These are phyloP conservation scores for Jatropha curcas DNA, from an alignment of 345 rosid species.

Conservation along the genomic window DNA sequence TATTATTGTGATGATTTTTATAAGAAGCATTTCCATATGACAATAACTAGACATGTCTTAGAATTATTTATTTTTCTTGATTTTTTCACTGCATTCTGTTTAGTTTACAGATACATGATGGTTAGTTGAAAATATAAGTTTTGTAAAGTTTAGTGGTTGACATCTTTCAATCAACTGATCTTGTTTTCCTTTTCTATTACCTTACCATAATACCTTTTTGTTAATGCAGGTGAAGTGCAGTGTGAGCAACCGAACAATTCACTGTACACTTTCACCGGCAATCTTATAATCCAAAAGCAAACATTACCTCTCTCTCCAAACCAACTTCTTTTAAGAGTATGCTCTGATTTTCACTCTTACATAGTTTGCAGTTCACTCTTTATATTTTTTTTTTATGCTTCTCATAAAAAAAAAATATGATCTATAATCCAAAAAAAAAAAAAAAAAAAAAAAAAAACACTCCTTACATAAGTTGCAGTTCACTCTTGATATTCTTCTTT, in stretches of 20 bases:
- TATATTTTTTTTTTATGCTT: conserved; percentile 11
- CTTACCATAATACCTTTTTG: conserved; percentile 21
- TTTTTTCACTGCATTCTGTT: no score
- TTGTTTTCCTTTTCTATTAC: not conserved
- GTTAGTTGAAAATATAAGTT: not conserved
- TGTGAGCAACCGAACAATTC: conserved; percentile 99
- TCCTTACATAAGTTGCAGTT: no score
- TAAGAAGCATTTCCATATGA: no score
- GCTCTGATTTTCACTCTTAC: conserved; percentile 27
- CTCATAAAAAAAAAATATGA: not conserved
- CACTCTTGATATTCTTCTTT: no score
- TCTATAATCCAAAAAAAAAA: not conserved
- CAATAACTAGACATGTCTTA: not conserved
- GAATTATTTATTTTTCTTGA: no score
- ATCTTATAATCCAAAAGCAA: conserved; percentile 85
- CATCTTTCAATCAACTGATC: not conserved
- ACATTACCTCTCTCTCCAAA: conserved; percentile 90
- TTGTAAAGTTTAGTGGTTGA: not conserved
- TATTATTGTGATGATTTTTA: no score
- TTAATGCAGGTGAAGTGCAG: conserved; percentile 89
- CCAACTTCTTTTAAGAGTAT: conserved; percentile 89
- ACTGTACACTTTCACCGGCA: conserved; percentile 95
- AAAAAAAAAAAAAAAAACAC: not conserved
- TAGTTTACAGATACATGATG: not conserved
- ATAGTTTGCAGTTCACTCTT: not conserved